phyloP scores from a whole-genome alignment of 2,329 filamentous ascomycete species.

The Sporothrix sp. region DNA sequence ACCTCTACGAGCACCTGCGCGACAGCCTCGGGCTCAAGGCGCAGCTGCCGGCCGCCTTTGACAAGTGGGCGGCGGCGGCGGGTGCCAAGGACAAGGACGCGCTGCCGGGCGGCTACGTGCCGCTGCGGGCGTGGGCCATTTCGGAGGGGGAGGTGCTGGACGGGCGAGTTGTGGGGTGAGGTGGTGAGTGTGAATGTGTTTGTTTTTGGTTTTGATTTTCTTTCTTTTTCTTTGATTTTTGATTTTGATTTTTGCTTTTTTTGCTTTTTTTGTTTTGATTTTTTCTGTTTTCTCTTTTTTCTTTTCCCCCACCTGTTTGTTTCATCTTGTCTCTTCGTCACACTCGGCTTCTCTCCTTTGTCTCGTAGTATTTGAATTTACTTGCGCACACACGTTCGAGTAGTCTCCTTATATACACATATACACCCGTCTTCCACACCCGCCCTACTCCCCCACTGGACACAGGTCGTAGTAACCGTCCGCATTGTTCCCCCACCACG shows the following conservation, averaged over 20 bases:
- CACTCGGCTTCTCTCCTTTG: not conserved
- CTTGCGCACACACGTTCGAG: no score
- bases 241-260: not conserved
- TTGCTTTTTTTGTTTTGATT: not conserved
- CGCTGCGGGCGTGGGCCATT: slow-evolving; percentile 15
- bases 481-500: slow-evolving; percentile 46
- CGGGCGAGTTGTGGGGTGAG: not conserved
- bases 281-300: not conserved
- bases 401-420: no score
- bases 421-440: no score
- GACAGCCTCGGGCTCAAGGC: slow-evolving; percentile 11
- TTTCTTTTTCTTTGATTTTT: not conserved
- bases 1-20: slow-evolving; percentile 18
- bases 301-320: not conserved
- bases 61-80: slow-evolving; percentile 18
- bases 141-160: not conserved
- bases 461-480: slow-evolving; percentile 40
- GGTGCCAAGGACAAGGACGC: slow-evolving; percentile 15
- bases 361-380: not conserved
- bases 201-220: no score
- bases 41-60: slow-evolving; percentile 15
- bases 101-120: slow-evolving; percentile 18
- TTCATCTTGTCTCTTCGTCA: not conserved
- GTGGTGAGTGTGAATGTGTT: no score
- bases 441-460: slow-evolving; percentile 26